phyloP scores from a whole-genome alignment of 2,329 filamentous ascomycete species.

The Cordyceps cateniannulata region DNA sequence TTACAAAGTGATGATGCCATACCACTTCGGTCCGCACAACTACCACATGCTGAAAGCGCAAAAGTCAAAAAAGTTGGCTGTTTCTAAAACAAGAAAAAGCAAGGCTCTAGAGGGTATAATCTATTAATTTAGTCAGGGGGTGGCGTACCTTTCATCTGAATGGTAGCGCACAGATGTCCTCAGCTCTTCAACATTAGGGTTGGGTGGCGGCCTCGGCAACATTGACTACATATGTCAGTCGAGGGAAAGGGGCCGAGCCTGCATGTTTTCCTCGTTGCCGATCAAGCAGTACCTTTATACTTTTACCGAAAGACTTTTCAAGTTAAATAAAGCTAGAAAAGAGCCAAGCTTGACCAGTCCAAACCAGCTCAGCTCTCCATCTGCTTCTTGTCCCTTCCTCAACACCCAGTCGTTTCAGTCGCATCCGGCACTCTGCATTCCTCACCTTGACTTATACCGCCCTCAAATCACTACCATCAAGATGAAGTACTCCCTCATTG shows the following conservation, averaged over 20 bases:
- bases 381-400: not conserved
- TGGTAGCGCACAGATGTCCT: not conserved
- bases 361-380: not conserved
- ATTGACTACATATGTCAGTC: slow-evolving; percentile 9
- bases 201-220: not conserved
- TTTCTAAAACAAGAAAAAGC: too few species aligned
- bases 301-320: not conserved
- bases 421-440: not conserved
- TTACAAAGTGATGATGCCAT: too few species aligned
- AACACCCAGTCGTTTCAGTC: slow-evolving; percentile 5
- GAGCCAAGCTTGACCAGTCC: not conserved
- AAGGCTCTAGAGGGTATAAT: too few species aligned
- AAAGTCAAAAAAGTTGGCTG: too few species aligned
- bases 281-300: not conserved
- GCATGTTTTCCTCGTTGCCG: not conserved
- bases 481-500: slow-evolving; percentile 1
- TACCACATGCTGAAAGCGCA: too few species aligned
- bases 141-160: not conserved
- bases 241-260: not conserved
- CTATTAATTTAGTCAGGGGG: not conserved
- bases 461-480: not conserved
- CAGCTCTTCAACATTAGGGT: not conserved
- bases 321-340: not conserved
- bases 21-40: too few species aligned
- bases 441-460: not conserved